Conservation (phyloP, 2,329 filamentous ascomycete species). For the Botrytis fragariae region DNA sequence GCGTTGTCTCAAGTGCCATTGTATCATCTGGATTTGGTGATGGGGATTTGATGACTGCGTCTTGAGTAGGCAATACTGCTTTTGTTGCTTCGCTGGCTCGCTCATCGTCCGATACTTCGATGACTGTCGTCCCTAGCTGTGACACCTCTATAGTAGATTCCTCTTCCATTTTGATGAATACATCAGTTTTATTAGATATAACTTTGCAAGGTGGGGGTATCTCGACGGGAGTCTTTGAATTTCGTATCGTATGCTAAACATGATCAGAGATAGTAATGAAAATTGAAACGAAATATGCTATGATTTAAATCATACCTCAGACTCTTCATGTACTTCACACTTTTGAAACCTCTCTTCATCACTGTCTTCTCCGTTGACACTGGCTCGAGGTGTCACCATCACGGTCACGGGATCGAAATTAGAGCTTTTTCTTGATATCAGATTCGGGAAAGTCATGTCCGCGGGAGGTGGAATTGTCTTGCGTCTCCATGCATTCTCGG, state of each 20-base stretch:
- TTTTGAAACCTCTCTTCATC: neutral
- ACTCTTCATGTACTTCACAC: neutral
- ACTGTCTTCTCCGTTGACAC: neutral
- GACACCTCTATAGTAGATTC: neutral
- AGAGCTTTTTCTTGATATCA: conserved; percentile 12
- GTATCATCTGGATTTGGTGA: neutral
- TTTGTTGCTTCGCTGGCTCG: neutral
- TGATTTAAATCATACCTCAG: neutral
- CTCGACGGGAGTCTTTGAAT: neutral
- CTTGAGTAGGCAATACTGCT: neutral
- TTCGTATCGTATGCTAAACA: neutral
- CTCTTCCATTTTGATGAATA: conserved; percentile 8
- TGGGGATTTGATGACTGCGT: neutral
- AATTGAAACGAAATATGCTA: neutral
- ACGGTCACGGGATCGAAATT: conserved; percentile 9
- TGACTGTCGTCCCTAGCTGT: neutral
- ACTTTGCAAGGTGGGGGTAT: neutral
- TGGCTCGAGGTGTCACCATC: neutral
- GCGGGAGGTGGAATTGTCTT: conserved; percentile 8
- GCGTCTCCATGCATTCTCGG: conserved; percentile 9
- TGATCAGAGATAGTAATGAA: neutral
- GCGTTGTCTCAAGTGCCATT: neutral
- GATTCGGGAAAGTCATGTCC: conserved; percentile 14
- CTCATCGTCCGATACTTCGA: neutral
- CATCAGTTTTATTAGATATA: neutral